phyloP scores from a whole-genome alignment of 805 yeast species.

The Candida gorgasii region DNA sequence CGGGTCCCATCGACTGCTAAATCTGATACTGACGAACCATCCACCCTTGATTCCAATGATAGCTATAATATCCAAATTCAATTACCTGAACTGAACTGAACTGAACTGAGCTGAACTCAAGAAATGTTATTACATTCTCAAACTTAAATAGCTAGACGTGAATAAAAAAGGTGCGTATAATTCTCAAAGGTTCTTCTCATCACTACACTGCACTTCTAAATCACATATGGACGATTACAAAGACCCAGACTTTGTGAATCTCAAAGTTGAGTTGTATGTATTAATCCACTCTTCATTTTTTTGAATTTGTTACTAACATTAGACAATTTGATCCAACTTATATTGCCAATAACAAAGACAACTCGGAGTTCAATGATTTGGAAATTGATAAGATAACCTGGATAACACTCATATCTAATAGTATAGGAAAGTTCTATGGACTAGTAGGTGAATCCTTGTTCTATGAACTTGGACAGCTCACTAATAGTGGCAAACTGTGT shows the following conservation, averaged over 20 bases:
- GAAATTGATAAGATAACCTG: constrained; percentile 33
- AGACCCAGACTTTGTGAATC: constrained; percentile 11
- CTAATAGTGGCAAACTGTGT: constrained; percentile 15
- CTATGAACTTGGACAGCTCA: constrained; percentile 26
- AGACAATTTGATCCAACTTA: constrained; percentile 11
- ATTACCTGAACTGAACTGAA: constrained; percentile 19
- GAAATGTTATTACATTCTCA: no score
- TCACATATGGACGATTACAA: constrained; percentile 2
- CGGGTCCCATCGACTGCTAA: no score
- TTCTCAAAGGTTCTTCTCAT: not conserved
- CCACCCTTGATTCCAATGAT: constrained; percentile 19
- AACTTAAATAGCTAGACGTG: not conserved
- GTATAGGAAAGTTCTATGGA: constrained; percentile 32
- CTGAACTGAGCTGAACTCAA: no score
- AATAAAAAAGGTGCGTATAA: not conserved
- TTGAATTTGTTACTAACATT: not conserved
- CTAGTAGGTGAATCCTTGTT: constrained; percentile 34
- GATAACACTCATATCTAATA: constrained; percentile 26
- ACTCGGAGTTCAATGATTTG: constrained; percentile 15
- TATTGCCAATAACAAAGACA: not conserved
- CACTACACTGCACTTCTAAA: no score
- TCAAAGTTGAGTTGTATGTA: constrained; percentile 11
- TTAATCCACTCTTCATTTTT: not conserved
- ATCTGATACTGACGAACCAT: constrained; percentile 13
- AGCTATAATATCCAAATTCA: constrained; percentile 31